Evolutionary conservation across 768 basidiomycete genomes (phyloP), one percentile per base, ranked within the genome.

Genomic region (Scleroderma bovista): DNA sequence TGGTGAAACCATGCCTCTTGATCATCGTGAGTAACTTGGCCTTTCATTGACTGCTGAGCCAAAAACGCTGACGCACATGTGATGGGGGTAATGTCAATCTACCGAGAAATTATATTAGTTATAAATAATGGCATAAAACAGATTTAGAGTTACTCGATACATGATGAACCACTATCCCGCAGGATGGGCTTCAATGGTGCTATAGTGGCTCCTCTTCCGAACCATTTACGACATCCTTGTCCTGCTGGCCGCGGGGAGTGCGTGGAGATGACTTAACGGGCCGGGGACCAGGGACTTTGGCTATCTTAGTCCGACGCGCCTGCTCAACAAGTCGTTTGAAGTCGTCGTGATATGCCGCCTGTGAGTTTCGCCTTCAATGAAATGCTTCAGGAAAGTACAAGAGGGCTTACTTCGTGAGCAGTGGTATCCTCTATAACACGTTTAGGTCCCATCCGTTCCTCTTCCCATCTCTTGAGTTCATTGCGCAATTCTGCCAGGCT

Each of bases 381-480:
- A n/a, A 1, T 33, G 40, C n/a, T 10, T 29, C 16, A 39, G 26
- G 13, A 17, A 22, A 50, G 43, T n/a, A 34, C 36, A 47, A 33
- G 50, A 3, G 31, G 10, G 34, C 61, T 52, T 55, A 78, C 78
- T 58, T 74, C 63, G 58, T 81, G 61, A 19, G 65, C 63, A 16
- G 52, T 59, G 20, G 65, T 54, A 55, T 75, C 72, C 3, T 75
- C 70, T 4, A 76, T 70, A 16, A 62, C 50, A 20, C 48, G 50
- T 32, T 55, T 69, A 40, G 62, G 64, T 24, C 51, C 60, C 52
- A 74, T 78, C 46, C 65, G 72, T 48, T 64, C 70, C 48, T 72
- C 78, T 54, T 86, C 85, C 81, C 81, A 83, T 56, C 64, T 67
- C 54, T 70, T 75, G 59, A 88, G 59, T 31, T 85, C 83, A 37